Evolutionary conservation across 768 basidiomycete genomes (phyloP).

Genomic region (Tephrocybe rancida): DNA sequence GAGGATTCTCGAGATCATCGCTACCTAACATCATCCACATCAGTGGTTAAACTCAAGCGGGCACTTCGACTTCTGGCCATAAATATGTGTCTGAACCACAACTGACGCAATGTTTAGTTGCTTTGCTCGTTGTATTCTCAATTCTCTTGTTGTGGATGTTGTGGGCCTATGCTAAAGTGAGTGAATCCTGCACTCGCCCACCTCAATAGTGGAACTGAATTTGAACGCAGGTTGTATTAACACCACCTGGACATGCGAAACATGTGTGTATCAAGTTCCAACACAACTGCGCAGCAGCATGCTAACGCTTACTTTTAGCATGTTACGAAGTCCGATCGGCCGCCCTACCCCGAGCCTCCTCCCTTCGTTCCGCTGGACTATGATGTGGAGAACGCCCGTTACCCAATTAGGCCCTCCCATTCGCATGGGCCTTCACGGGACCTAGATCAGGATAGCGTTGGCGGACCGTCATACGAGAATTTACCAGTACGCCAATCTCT

Average conservation of each 20-base stretch:
- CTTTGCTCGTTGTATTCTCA: constrained; percentile 62
- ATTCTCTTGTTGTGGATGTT: constrained; percentile 69
- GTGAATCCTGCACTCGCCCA: constrained; percentile 15
- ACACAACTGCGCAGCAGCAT: neutral
- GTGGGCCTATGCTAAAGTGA: constrained; percentile 80
- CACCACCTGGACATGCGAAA: constrained; percentile 68
- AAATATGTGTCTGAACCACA: neutral
- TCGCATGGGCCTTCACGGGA: constrained; percentile 12
- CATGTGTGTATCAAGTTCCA: constrained; percentile 45
- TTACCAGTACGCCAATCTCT: constrained; percentile 15
- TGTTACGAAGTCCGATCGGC: constrained; percentile 25
- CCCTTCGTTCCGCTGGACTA: constrained; percentile 9
- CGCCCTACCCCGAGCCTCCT: constrained; percentile 22
- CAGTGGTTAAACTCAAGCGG: too few species aligned
- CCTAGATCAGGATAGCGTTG: constrained; percentile 30
- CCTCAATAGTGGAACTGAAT: neutral
- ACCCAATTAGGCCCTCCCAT: constrained; percentile 3
- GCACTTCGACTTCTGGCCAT: neutral
- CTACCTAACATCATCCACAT: too few species aligned
- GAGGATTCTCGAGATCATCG: too few species aligned
- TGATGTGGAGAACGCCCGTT: constrained; percentile 3
- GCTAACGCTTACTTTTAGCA: constrained; percentile 20
- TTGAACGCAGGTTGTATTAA: constrained; percentile 54
- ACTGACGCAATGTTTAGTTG: constrained; percentile 48
- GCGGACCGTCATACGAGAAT: constrained; percentile 47